Evolutionary conservation across 2,329 filamentous ascomycete species (phyloP).

Genomic region (Pseudocercospora macadamiae): DNA sequence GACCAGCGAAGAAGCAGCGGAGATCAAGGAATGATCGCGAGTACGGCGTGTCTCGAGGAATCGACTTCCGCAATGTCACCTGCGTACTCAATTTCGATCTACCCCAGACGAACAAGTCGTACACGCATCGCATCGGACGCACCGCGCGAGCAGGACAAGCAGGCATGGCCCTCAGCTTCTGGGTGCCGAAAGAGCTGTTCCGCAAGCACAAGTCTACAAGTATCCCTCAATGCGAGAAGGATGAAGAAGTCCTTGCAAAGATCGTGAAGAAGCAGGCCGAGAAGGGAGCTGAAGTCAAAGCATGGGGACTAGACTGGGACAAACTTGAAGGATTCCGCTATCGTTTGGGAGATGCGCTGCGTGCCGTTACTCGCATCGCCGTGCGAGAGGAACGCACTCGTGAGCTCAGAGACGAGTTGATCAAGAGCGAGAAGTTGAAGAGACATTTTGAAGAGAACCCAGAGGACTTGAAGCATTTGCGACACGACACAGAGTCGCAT

Average conservation of each 20-base stretch:
- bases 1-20: conserved; percentile 61
- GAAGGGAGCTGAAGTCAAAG: conserved; percentile 77
- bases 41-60: conserved; percentile 92
- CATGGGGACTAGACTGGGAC: conserved; percentile 92
- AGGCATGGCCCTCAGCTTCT: conserved; percentile 95
- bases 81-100: conserved; percentile 98
- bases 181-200: conserved; percentile 78
- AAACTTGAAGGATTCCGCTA: conserved; percentile 94
- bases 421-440: conserved; percentile 93
- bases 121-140: conserved; percentile 94
- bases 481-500: conserved; percentile 86
- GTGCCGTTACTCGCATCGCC: conserved; percentile 85
- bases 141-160: conserved; percentile 89
- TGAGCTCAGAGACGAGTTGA: conserved; percentile 84
- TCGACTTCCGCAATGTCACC: conserved; percentile 94
- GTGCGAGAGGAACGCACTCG: conserved; percentile 86
- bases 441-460: conserved; percentile 98
- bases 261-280: conserved; percentile 80
- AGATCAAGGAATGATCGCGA: conserved; percentile 73
- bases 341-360: conserved; percentile 87
- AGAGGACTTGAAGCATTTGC: conserved; percentile 79
- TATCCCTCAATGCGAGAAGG: conserved; percentile 73
- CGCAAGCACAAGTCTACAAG: conserved; percentile 88
- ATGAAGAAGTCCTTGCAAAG: conserved; percentile 80
- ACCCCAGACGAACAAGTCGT: conserved; percentile 82